Evolutionary conservation across 1,284 basidiomycete species (phyloP).

Genomic region (Rhodotorula sp.): DNA sequence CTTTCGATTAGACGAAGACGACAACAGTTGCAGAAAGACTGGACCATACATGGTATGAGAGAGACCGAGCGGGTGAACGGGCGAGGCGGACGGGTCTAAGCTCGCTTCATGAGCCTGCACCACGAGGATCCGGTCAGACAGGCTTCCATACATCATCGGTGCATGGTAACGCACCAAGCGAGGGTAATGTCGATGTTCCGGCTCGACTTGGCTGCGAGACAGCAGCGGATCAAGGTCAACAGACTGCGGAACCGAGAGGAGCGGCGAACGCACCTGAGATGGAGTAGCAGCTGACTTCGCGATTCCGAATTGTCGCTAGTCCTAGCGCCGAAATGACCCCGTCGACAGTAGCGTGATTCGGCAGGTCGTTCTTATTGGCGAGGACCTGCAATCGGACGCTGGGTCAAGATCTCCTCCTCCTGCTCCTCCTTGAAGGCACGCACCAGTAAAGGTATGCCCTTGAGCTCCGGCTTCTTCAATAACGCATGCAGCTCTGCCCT

Average conservation of each 20-base stretch:
- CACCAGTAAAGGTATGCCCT: slow-evolving; percentile 81
- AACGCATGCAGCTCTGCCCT: slow-evolving; percentile 83
- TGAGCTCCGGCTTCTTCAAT: slow-evolving; percentile 67
- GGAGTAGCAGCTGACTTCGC: slow-evolving; percentile 39
- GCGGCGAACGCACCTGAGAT: slow-evolving; percentile 12
- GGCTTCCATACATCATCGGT: neutral
- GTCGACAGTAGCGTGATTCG: slow-evolving; percentile 73
- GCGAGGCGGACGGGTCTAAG: neutral
- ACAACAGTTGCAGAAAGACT: neutral
- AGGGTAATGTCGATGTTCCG: slow-evolving; percentile 70
- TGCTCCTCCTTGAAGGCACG: slow-evolving; percentile 39
- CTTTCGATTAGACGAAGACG: neutral
- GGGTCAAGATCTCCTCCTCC: neutral
- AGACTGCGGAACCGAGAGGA: slow-evolving; percentile 55
- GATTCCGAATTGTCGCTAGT: slow-evolving; percentile 44
- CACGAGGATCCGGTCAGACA: no score
- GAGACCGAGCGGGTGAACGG: no score
- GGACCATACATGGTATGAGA: neutral
- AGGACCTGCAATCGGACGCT: slow-evolving; percentile 52
- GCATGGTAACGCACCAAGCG: slow-evolving; percentile 48
- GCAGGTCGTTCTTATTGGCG: slow-evolving; percentile 93
- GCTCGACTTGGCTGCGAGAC: slow-evolving; percentile 71
- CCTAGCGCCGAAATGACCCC: slow-evolving; percentile 81
- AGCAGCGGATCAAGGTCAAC: slow-evolving; percentile 11
- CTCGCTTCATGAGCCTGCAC: slow-evolving; percentile 8